These are phyloP conservation scores for Thalassiosira livingstoniorum DNA, from an alignment of 352 stramenopile species.

Conservation along the genomic window DNA sequence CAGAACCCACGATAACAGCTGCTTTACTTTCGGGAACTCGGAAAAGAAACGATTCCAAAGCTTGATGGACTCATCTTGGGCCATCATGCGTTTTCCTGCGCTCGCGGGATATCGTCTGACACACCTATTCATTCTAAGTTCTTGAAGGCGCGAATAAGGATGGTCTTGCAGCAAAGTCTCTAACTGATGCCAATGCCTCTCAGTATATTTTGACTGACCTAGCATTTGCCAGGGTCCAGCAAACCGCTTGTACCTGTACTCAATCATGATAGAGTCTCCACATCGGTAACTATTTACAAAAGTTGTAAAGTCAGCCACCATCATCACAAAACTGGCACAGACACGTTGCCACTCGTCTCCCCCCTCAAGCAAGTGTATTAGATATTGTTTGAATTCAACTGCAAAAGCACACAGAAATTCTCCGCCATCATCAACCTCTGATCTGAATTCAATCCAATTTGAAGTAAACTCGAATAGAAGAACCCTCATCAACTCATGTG, in stretches of 20 bases:
- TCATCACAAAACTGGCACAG: neutral
- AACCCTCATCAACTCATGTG: neutral
- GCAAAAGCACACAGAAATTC: neutral
- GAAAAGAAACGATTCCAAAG: constrained; percentile 17
- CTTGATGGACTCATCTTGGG: neutral
- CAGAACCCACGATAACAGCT: neutral
- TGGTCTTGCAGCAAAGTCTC: neutral
- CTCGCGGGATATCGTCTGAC: neutral
- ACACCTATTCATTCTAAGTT: neutral
- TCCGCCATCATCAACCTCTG: neutral
- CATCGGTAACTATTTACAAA: neutral
- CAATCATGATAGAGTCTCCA: neutral
- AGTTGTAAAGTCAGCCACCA: neutral
- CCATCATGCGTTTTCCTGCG: neutral
- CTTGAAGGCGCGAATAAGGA: neutral
- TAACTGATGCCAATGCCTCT: neutral
- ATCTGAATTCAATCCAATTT: neutral
- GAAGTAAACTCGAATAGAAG: neutral
- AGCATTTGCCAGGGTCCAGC: neutral
- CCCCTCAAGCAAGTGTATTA: neutral
- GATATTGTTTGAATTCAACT: neutral
- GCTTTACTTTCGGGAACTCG: neutral
- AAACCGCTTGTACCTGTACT: neutral
- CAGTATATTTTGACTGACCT: neutral
- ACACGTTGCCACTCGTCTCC: neutral